A percentile compares a stretch with the other conserved stretches of the same genome.
These are phyloP conservation scores for Colletotrichum graminicola DNA, from an alignment of 2,329 filamentous ascomycete genomes.

Conservation along the genomic window DNA sequence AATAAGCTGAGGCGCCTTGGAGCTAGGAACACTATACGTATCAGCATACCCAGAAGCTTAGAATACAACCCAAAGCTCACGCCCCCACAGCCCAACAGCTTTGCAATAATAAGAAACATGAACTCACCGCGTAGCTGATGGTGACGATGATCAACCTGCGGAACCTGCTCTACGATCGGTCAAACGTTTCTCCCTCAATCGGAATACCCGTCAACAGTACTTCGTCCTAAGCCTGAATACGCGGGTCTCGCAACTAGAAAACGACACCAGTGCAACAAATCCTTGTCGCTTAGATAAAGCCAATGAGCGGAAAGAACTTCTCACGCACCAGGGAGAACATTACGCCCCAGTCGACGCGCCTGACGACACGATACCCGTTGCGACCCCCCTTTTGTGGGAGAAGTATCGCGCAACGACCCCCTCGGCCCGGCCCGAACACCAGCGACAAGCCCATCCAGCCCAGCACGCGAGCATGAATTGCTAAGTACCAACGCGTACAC, in stretches of 20 bases:
- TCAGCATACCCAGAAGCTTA: background rate
- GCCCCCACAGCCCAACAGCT: background rate
- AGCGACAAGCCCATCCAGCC: background rate
- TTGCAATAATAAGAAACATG: slow-evolving; percentile 26
- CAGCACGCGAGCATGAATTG: background rate
- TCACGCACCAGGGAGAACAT: too few species aligned
- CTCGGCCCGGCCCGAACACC: background rate
- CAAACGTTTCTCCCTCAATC: slow-evolving; percentile 66
- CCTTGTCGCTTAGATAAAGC: background rate
- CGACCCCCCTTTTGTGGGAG: background rate
- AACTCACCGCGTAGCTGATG: slow-evolving; percentile 61
- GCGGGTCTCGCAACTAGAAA: too few species aligned
- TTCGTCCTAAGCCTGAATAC: slow-evolving; percentile 60
- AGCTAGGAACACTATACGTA: background rate
- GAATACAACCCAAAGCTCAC: background rate
- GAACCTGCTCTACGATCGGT: slow-evolving; percentile 59
- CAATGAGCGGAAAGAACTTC: background rate
- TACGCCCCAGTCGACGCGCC: background rate
- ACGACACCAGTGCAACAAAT: background rate
- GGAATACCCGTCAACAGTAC: slow-evolving; percentile 64
- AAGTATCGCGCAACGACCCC: background rate
- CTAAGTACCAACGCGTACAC: too few species aligned
- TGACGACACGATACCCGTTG: background rate
- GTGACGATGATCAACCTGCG: slow-evolving; percentile 67
- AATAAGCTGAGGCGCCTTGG: background rate